Evolutionary conservation across 805 yeast species (phyloP).

Genomic region (Metschnikowia arizonensis): DNA sequence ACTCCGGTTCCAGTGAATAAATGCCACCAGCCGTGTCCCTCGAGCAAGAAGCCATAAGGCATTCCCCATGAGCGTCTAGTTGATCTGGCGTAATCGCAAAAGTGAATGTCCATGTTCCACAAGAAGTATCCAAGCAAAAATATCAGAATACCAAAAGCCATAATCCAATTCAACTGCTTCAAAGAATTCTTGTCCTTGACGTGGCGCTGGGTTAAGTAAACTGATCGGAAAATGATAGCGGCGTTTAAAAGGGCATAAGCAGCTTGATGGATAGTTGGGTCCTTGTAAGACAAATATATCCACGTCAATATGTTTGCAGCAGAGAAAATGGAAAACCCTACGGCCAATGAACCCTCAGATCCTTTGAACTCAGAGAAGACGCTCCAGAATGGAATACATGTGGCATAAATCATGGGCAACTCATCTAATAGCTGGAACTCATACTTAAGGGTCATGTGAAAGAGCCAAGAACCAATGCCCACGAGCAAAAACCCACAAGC

Average conservation of each 20-base stretch:
- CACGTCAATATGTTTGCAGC: constrained; percentile 64
- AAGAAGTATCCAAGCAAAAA: constrained; percentile 73
- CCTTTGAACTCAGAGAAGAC: constrained; percentile 59
- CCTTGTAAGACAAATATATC: constrained; percentile 65
- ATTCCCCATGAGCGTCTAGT: constrained; percentile 65
- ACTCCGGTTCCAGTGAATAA: constrained; percentile 82
- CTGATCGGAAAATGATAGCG: constrained; percentile 62
- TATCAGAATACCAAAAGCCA: constrained; percentile 54
- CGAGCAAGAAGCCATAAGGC: constrained; percentile 82
- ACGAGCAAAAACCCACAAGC: constrained; percentile 82
- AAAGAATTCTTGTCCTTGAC: constrained; percentile 49
- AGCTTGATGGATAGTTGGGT: constrained; percentile 87
- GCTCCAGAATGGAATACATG: constrained; percentile 91
- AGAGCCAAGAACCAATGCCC: constrained; percentile 91
- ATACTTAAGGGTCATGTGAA: constrained; percentile 92
- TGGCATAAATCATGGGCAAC: constrained; percentile 96
- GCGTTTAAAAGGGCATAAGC: constrained; percentile 78
- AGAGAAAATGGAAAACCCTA: constrained; percentile 45
- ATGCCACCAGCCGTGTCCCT: constrained; percentile 99
- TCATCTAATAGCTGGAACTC: constrained; percentile 91
- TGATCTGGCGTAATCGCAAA: constrained; percentile 56
- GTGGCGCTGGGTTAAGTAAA: constrained; percentile 45
- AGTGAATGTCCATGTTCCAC: constrained; percentile 87
- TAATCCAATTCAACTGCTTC: constrained; percentile 49
- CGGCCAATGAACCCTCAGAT: constrained; percentile 32